These are phyloP conservation scores for Metschnikowia noctiluminum DNA, from an alignment of 805 yeast species.

Conservation along the genomic window DNA sequence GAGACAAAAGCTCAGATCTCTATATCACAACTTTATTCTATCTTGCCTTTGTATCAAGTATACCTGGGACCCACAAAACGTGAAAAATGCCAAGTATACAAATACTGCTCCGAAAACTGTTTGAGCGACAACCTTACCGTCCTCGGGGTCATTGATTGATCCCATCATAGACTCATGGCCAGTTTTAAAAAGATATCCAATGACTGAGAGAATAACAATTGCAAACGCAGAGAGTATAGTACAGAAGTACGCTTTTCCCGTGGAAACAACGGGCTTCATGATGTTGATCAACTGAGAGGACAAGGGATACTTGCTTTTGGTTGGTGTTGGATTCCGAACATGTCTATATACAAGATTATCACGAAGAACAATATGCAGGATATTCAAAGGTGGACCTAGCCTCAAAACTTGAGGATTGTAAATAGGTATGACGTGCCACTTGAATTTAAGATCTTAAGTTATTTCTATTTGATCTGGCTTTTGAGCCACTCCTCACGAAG, in stretches of 20 bases:
- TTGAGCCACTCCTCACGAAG: too few relatives aligned
- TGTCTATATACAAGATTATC: too few relatives aligned
- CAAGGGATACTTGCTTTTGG: not conserved
- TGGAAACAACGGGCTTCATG: conserved; percentile 46
- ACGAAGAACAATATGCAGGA: too few relatives aligned
- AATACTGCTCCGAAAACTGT: conserved; percentile 88
- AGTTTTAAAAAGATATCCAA: conserved; percentile 75
- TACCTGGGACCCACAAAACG: conserved; percentile 89
- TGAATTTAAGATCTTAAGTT: too few relatives aligned
- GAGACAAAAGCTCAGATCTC: too few relatives aligned
- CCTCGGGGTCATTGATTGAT: conserved; percentile 83
- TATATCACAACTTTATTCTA: conserved; percentile 46
- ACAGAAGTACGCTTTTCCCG: conserved; percentile 92
- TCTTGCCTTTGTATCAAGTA: conserved; percentile 58
- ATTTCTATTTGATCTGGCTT: too few relatives aligned
- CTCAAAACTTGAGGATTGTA: too few relatives aligned
- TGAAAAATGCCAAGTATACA: conserved; percentile 74
- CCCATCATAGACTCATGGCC: conserved; percentile 94
- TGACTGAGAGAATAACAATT: conserved; percentile 76
- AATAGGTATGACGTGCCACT: too few relatives aligned
- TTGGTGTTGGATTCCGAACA: not conserved
- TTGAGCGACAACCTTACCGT: conserved; percentile 89
- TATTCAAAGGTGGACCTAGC: too few relatives aligned
- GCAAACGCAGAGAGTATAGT: conserved; percentile 92
- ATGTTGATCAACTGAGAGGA: not conserved